These are phyloP conservation scores for Edaphochlamys debaryana DNA, from an alignment of 139 green algal species.

Conservation along the genomic window DNA sequence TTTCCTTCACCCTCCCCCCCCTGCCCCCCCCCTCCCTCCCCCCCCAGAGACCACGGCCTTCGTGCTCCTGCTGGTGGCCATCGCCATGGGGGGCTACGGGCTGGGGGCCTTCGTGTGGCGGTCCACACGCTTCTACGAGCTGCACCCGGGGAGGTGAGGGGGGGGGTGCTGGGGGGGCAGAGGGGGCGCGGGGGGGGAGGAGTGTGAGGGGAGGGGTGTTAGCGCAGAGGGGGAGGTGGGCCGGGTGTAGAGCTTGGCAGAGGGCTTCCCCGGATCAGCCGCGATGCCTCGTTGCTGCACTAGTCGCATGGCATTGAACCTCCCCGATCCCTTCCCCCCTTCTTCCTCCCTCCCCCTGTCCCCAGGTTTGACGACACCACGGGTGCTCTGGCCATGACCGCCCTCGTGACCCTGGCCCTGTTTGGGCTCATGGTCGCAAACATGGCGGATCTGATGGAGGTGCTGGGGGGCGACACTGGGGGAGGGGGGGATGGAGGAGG, in stretches of 20 bases:
- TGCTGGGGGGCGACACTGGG: background rate
- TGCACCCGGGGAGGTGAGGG: conserved; percentile 11
- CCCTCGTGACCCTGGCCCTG: conserved; percentile 22
- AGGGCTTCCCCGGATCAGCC: too few relatives aligned
- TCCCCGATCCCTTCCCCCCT: too few relatives aligned
- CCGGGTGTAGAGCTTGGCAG: too few relatives aligned
- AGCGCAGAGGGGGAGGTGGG: too few relatives aligned
- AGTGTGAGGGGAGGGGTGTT: background rate
- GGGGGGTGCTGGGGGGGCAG: background rate
- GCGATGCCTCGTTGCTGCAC: too few relatives aligned
- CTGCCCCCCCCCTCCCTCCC: too few relatives aligned
- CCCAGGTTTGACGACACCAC: conserved; percentile 44
- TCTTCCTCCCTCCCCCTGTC: too few relatives aligned
- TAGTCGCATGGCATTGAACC: too few relatives aligned
- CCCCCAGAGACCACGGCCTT: conserved; percentile 45
- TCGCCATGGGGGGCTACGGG: conserved; percentile 38
- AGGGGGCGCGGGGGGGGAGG: background rate
- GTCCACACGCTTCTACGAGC: conserved; percentile 26
- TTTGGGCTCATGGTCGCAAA: conserved; percentile 32
- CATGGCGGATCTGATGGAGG: conserved; percentile 49
- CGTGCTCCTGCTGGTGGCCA: conserved; percentile 32
- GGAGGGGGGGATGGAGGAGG: background rate
- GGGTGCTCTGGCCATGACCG: conserved; percentile 29
- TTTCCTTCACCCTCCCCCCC: too few relatives aligned
- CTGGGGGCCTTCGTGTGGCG: conserved; percentile 29